These are phyloP conservation scores for Ophiocordyceps camponoti-floridani DNA, from an alignment of 2,329 filamentous ascomycete species.

Conservation along the genomic window DNA sequence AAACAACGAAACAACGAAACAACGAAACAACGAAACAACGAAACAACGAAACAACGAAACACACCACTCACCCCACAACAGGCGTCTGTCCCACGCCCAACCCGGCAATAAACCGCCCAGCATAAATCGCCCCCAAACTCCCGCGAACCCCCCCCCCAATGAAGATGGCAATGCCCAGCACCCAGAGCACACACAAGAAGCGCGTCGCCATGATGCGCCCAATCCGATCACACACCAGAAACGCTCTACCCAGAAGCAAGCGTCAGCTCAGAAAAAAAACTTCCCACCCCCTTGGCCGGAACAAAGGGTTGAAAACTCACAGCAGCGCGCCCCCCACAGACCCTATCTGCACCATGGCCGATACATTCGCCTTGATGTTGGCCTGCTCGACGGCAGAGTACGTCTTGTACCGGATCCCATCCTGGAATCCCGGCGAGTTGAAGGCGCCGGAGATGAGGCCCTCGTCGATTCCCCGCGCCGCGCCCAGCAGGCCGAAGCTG, in stretches of 20 bases:
- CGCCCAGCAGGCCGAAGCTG: conserved; percentile 58
- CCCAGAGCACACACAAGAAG: conserved; percentile 37
- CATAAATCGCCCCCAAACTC: conserved; percentile 39
- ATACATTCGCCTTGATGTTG: conserved; percentile 59
- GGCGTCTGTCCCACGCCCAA: conserved; percentile 49
- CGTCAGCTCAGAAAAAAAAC: not conserved
- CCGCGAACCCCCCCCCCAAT: conserved; percentile 33
- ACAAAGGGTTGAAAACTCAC: conserved; percentile 11
- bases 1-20: too few species aligned
- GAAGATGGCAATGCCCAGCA: conserved; percentile 39
- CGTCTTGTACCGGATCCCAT: conserved; percentile 35
- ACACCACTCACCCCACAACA: conserved; percentile 38
- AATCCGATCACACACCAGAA: conserved; percentile 39
- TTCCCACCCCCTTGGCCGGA: not conserved
- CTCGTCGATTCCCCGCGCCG: conserved; percentile 64
- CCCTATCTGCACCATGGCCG: conserved; percentile 67
- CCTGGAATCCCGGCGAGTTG: conserved; percentile 45
- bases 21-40: too few species aligned
- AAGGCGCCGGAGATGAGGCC: conserved; percentile 60
- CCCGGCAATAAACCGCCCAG: conserved; percentile 47
- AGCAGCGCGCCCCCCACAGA: conserved; percentile 52
- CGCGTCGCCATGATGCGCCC: conserved; percentile 46
- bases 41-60: too few species aligned
- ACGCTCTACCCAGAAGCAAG: conserved; percentile 22
- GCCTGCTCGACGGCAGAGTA: conserved; percentile 36